Evolutionary conservation across 257 asterid genomes (phyloP).

Genomic region (Solanum bulbocastanum): DNA sequence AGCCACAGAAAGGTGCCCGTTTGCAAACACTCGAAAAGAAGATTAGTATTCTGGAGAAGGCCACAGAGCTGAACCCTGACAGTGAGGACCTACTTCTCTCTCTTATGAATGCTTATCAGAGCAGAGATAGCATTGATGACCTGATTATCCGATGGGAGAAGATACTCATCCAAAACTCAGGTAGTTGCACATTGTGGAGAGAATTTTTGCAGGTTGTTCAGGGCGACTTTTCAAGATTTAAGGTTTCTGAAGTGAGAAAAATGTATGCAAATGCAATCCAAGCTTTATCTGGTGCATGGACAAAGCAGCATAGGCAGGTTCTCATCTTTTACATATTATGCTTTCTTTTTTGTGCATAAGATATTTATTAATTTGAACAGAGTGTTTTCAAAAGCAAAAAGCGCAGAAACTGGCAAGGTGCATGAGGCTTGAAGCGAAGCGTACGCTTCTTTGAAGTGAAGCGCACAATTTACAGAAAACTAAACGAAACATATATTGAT

Average conservation of each 20-base stretch:
- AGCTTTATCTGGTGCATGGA: slow-evolving; percentile 84
- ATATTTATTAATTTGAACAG: neutral
- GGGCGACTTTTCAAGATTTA: slow-evolving; percentile 91
- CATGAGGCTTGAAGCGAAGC: neutral
- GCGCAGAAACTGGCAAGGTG: neutral
- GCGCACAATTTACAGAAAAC: neutral
- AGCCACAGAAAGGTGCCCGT: slow-evolving; percentile 85
- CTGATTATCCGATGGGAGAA: slow-evolving; percentile 88
- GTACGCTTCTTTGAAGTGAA: neutral
- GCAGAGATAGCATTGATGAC: slow-evolving; percentile 62
- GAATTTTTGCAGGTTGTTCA: slow-evolving; percentile 70
- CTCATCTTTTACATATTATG: slow-evolving; percentile 32
- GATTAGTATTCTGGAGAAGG: slow-evolving; percentile 92
- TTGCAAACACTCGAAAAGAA: slow-evolving; percentile 91
- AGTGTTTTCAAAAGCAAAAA: neutral
- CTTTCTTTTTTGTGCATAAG: neutral
- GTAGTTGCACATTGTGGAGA: slow-evolving; percentile 83
- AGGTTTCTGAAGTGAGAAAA: slow-evolving; percentile 90
- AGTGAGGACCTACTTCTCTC: slow-evolving; percentile 76
- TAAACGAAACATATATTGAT: neutral
- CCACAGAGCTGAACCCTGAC: slow-evolving; percentile 79
- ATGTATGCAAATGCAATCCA: slow-evolving; percentile 82
- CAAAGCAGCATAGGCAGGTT: slow-evolving; percentile 98
- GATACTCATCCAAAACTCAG: slow-evolving; percentile 60
- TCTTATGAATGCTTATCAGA: slow-evolving; percentile 79